Evolutionary conservation across 305 asterid species (phyloP), one percentile per base, ranked within the genome.

Genomic region (Petunia hybrid): DNA sequence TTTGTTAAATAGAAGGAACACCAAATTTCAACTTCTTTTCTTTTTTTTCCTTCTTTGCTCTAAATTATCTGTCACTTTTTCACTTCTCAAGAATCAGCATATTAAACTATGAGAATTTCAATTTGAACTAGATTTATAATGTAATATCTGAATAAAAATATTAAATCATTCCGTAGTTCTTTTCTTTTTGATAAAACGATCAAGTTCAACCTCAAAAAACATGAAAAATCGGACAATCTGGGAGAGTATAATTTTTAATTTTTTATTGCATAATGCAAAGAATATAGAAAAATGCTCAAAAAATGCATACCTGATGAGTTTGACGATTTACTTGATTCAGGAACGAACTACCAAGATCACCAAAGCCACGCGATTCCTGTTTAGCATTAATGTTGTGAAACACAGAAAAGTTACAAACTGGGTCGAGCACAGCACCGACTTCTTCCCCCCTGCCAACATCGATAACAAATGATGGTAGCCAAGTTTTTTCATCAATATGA

Each of bases 381-480:
- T 5, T 57, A 63, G 39, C 57, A 69, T 48, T 69, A 42, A 59
- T 43, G 5, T 40, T 59, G 39, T 59, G 68, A 57, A 76, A 41
- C 53, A 35, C 38, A 43, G 80, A 22, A 22, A 16, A 38, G 46
- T 74, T 56, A 36, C 42, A 40, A 36, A 48, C 79, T 9, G 69
- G 68, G 59, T 46, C 9, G 3, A 76, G 51, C 45, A 41, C 36
- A 76, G 16, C 56, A 8, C 59, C 68, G 35, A 43, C 55, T 77
- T 48, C 80, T 77, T 77, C 10, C 41, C 42, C 80, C 36, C 48
- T 77, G 68, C 56, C 38, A 77, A 77, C 48, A 22, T n/a, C 38
- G 8, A 12, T 51, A 53, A 51, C 51, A 38, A 75, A 75, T 22
- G 39, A 63, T 22, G 42, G 12, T 2, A 38, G 36, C 22, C 16